Percentiles rank a stretch among this genome's conserved stretches.
These are phyloP conservation scores for Pontederia crassipes DNA, from an alignment of 176 grass and related monocot genomes.

Conservation along the genomic window DNA sequence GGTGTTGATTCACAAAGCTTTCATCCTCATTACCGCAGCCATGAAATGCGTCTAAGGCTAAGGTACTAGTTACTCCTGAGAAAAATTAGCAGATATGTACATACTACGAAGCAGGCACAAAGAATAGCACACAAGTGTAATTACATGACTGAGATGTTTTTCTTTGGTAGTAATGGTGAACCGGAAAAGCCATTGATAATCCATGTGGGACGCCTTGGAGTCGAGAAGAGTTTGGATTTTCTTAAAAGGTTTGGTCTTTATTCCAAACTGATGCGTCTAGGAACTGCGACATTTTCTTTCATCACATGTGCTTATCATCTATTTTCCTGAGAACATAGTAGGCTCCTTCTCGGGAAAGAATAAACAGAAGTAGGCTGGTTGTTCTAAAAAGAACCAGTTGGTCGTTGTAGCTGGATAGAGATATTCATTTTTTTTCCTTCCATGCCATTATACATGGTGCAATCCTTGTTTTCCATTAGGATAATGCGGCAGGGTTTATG, in stretches of 20 bases:
- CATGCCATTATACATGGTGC: too few relatives aligned
- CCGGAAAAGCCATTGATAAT: slow-evolving; percentile 85
- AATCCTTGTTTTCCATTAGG: too few relatives aligned
- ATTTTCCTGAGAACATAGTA: too few relatives aligned
- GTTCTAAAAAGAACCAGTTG: too few relatives aligned
- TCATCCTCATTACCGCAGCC: slow-evolving; percentile 56
- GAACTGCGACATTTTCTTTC: too few relatives aligned
- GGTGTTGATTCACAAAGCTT: slow-evolving; percentile 96
- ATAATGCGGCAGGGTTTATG: too few relatives aligned
- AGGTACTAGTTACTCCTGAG: slow-evolving; percentile 25
- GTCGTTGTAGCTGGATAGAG: too few relatives aligned
- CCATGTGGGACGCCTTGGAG: slow-evolving; percentile 83
- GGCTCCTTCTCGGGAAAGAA: too few relatives aligned
- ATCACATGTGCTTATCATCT: too few relatives aligned
- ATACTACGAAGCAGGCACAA: background rate
- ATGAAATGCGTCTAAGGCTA: slow-evolving; percentile 77
- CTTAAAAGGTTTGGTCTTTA: slow-evolving; percentile 50
- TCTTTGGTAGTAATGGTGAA: slow-evolving; percentile 45
- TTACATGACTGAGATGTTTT: background rate
- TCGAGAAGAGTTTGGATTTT: slow-evolving; percentile 97
- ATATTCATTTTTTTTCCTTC: too few relatives aligned
- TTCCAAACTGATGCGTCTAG: background rate
- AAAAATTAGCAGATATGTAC: background rate
- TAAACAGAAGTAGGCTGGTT: too few relatives aligned
- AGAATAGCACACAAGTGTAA: too few relatives aligned